Evolutionary conservation across 1,139 yeast genomes (phyloP).

Genomic region (Meyerozyma carpophila): DNA sequence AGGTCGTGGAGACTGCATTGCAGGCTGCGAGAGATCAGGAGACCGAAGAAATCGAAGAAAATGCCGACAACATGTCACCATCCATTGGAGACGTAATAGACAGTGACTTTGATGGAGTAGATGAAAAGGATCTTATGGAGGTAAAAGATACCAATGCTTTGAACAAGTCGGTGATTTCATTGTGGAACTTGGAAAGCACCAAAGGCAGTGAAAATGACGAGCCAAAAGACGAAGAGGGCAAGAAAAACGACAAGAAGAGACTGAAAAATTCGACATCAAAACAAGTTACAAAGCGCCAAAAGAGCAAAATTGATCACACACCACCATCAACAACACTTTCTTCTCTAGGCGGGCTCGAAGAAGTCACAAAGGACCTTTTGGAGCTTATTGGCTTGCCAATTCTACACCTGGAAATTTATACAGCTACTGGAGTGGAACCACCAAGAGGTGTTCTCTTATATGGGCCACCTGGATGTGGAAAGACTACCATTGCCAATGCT

Average conservation of each 20-base stretch:
- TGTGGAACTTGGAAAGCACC: slow-evolving; percentile 45
- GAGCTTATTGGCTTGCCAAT: slow-evolving; percentile 90
- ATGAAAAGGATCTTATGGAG: slow-evolving; percentile 53
- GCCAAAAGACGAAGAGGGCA: slow-evolving; percentile 5
- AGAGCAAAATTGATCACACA: slow-evolving; percentile 51
- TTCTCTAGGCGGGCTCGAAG: slow-evolving; percentile 86
- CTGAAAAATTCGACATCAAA: slow-evolving; percentile 9
- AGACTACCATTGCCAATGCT: slow-evolving; percentile 93
- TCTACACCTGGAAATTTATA: slow-evolving; percentile 86
- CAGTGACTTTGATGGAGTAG: slow-evolving; percentile 29
- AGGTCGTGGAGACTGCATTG: slow-evolving; percentile 52
- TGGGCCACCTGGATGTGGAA: slow-evolving; percentile 99
- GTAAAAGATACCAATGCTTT: slow-evolving; percentile 55
- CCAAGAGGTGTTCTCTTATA: slow-evolving; percentile 94
- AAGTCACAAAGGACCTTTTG: slow-evolving; percentile 75
- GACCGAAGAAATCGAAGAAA: slow-evolving; percentile 31
- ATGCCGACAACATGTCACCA: slow-evolving; percentile 19
- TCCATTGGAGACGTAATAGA: slow-evolving; percentile 19
- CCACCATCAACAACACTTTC: slow-evolving; percentile 68
- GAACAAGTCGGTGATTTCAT: slow-evolving; percentile 68
- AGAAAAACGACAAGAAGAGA: slow-evolving; percentile 9
- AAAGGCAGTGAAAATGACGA: slow-evolving; percentile 8
- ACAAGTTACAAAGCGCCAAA: slow-evolving; percentile 29
- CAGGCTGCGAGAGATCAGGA: slow-evolving; percentile 41
- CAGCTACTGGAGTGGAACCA: slow-evolving; percentile 87